phyloP scores from a whole-genome alignment of 169 alveolate genomes.

The Cryptosporidium parvum region DNA sequence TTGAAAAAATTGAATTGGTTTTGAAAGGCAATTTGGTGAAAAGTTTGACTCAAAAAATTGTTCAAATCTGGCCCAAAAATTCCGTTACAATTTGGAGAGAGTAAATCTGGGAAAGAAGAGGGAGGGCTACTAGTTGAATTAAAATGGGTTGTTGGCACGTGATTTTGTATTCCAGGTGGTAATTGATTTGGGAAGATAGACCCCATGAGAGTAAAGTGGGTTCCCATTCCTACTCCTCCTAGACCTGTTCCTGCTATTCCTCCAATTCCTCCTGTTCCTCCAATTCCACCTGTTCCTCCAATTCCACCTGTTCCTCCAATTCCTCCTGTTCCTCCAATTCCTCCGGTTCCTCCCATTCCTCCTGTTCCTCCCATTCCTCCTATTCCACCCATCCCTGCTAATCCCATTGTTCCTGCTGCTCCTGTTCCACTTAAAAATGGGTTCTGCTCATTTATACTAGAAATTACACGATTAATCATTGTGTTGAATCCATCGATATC shows the following conservation, averaged over 20 bases:
- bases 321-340: too few relatives aligned
- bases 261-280: neutral
- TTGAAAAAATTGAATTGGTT: conserved; percentile 17
- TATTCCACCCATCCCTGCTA: neutral
- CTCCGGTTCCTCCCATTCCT: neutral
- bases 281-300: neutral
- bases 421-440: neutral
- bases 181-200: conserved; percentile 19
- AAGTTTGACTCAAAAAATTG: neutral
- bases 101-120: conserved; percentile 17
- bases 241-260: too few relatives aligned
- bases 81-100: neutral
- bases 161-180: conserved; percentile 16
- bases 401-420: too few relatives aligned
- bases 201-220: neutral
- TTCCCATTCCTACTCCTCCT: neutral
- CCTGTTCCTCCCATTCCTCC: neutral
- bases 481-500: neutral
- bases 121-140: neutral
- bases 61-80: neutral
- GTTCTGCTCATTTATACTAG: neutral
- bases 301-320: neutral
- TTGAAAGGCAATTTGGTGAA: conserved; percentile 26
- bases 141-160: neutral
- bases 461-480: conserved; percentile 5